phyloP scores from a whole-genome alignment of 495 filamentous ascomycete species.

The Aspergillus indologenus region DNA sequence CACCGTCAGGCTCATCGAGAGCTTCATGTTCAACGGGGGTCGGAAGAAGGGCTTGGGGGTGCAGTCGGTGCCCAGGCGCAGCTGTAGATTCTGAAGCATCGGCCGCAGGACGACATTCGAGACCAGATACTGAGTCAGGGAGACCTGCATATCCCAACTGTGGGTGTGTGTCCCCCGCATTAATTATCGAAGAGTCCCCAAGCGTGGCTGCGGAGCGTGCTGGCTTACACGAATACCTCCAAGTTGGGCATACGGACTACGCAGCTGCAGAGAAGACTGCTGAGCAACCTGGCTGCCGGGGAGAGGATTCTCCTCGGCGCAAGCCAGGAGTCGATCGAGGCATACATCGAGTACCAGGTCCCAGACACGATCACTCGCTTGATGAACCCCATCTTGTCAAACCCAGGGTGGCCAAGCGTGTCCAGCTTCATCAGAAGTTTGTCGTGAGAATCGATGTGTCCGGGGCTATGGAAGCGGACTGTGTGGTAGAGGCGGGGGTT shows the following conservation, averaged over 20 bases:
- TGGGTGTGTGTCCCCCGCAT: too few species aligned
- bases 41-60: conserved; percentile 9
- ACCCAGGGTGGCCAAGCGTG: background rate
- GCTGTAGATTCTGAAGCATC: background rate
- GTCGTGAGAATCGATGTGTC: background rate
- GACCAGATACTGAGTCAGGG: background rate
- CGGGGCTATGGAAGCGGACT: background rate
- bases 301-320: background rate
- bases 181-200: too few species aligned
- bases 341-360: conserved; percentile 2
- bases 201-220: background rate
- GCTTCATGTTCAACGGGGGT: background rate
- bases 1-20: background rate
- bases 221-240: background rate
- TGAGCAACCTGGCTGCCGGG: background rate
- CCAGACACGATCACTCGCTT: conserved; percentile 4
- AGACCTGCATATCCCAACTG: conserved; percentile 6
- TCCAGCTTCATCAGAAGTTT: background rate
- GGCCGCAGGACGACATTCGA: background rate
- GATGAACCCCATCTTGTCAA: background rate
- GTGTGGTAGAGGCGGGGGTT: background rate
- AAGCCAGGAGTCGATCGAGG: background rate
- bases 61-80: conserved; percentile 5
- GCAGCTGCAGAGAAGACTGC: background rate
- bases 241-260: background rate